phyloP scores from a whole-genome alignment of 2,329 filamentous ascomycete genomes.

The Balansia obtecta region DNA sequence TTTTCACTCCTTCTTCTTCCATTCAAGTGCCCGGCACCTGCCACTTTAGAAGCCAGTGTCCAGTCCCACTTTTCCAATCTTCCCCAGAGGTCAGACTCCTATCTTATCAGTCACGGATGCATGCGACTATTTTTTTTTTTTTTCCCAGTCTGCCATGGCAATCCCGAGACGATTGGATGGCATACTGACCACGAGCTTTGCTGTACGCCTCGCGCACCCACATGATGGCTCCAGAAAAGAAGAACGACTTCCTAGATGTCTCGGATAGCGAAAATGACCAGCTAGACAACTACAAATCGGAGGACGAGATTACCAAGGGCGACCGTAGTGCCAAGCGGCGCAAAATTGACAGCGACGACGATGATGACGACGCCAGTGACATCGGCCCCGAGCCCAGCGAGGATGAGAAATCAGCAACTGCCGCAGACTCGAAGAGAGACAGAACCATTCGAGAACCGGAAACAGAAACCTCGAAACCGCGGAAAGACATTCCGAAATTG shows the following conservation, averaged over 20 bases:
- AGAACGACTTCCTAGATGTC: slow-evolving; percentile 58
- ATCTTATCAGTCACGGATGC: neutral
- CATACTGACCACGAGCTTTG: neutral
- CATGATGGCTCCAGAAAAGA: slow-evolving; percentile 54
- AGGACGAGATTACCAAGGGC: slow-evolving; percentile 56
- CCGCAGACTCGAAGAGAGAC: neutral
- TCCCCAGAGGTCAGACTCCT: neutral
- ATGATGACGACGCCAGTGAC: slow-evolving; percentile 25
- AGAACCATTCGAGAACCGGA: slow-evolving; percentile 12
- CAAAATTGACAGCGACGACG: slow-evolving; percentile 35
- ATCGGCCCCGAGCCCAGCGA: slow-evolving; percentile 20
- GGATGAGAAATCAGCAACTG: slow-evolving; percentile 7
- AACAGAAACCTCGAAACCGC: slow-evolving; percentile 10
- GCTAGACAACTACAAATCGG: slow-evolving; percentile 51
- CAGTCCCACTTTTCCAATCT: too few relatives aligned
- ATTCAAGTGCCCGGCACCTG: too few relatives aligned
- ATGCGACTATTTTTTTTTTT: slow-evolving; percentile 6
- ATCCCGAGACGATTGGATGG: neutral
- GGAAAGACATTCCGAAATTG: slow-evolving; percentile 14
- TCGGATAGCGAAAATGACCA: slow-evolving; percentile 47
- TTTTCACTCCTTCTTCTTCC: too few relatives aligned
- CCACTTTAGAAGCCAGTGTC: too few relatives aligned
- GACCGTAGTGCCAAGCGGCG: slow-evolving; percentile 49
- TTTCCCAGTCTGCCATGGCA: neutral
- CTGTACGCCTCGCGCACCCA: neutral